phyloP scores from a whole-genome alignment of 257 asterid genomes.

The Rhazya stricta region DNA sequence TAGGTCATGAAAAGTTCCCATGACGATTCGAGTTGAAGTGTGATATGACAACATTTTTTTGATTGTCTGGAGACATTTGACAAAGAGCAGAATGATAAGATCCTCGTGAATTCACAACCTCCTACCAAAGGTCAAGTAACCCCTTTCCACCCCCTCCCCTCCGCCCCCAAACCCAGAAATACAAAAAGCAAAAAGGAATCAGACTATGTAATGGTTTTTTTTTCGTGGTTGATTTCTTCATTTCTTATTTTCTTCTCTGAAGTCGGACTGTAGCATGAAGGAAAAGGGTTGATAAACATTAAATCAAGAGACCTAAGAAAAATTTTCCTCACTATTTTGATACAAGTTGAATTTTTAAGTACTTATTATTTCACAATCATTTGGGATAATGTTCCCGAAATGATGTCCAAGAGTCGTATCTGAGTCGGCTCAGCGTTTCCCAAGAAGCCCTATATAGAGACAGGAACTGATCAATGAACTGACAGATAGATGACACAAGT shows the following conservation, averaged over 20 bases:
- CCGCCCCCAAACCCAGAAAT: background rate
- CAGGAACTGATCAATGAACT: constrained; percentile 33
- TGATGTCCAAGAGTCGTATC: background rate
- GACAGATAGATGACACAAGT: constrained; percentile 24
- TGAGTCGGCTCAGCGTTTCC: background rate
- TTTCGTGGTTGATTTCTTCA: background rate
- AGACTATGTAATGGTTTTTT: background rate
- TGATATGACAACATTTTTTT: background rate
- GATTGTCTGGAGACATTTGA: constrained; percentile 7
- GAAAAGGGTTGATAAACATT: too few relatives aligned
- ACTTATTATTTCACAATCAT: background rate
- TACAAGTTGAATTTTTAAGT: background rate
- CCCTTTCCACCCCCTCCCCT: background rate
- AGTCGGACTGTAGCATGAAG: background rate
- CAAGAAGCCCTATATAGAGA: constrained; percentile 17
- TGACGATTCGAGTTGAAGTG: background rate
- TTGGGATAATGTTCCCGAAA: background rate
- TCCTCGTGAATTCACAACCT: constrained; percentile 24
- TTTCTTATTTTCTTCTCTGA: background rate
- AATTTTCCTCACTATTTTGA: too few relatives aligned
- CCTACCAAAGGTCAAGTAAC: background rate
- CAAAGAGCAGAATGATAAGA: constrained; percentile 14
- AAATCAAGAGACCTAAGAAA: too few relatives aligned
- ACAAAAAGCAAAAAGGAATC: background rate
- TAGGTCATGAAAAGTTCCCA: background rate